Evolutionary conservation across 495 filamentous ascomycete species (phyloP).

Genomic region (Neurospora sp.): DNA sequence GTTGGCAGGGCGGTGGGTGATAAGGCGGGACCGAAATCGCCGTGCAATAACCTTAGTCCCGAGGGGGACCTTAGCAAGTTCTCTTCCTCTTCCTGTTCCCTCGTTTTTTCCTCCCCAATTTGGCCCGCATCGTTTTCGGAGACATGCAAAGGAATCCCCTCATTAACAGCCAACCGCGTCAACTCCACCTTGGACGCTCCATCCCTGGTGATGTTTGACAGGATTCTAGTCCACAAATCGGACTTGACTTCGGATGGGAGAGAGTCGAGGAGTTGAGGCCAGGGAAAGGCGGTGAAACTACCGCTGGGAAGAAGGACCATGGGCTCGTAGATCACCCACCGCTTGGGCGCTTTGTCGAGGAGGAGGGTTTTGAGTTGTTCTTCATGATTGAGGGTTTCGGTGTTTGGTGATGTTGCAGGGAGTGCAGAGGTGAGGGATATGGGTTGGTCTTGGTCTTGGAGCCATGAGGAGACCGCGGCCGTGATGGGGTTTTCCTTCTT

Average conservation of each 20-base stretch:
- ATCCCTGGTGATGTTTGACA: conserved; percentile 36
- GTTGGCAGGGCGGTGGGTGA: conserved; percentile 1
- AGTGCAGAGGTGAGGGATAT: background rate
- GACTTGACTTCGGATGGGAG: background rate
- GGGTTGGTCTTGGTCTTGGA: conserved; percentile 2
- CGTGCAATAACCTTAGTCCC: conserved; percentile 51
- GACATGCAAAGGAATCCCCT: conserved; percentile 21
- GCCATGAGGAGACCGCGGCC: conserved; percentile 21
- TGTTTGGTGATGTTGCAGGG: too few species aligned
- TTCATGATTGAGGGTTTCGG: background rate
- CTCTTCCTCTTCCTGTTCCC: conserved; percentile 26
- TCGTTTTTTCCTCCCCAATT: too few species aligned
- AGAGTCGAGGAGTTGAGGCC: conserved; percentile 32
- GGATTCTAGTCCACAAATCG: conserved; percentile 34
- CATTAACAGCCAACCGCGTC: conserved; percentile 66
- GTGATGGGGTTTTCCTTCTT: conserved; percentile 20
- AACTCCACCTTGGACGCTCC: conserved; percentile 21
- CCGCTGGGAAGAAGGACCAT: conserved; percentile 57
- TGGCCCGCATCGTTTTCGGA: too few species aligned
- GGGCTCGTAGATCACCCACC: conserved; percentile 61
- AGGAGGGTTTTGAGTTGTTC: conserved; percentile 11
- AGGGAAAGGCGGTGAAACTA: conserved; percentile 41
- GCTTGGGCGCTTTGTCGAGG: conserved; percentile 41
- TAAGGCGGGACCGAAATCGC: conserved; percentile 50
- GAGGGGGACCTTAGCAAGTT: conserved; percentile 62